These are phyloP conservation scores for Penicillium sp. DNA, from an alignment of 2,329 filamentous ascomycete species.

Conservation along the genomic window DNA sequence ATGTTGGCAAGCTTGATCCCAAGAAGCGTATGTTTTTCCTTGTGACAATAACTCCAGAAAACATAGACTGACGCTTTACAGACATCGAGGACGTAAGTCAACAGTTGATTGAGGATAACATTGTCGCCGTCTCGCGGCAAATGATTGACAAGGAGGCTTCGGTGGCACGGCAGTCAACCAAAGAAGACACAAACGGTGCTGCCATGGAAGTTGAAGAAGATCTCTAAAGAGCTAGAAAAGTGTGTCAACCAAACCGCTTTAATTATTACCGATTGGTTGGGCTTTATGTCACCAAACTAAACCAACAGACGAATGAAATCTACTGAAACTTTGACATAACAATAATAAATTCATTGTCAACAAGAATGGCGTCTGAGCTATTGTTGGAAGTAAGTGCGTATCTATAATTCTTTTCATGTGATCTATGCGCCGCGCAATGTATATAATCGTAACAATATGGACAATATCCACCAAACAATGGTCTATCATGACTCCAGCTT, in stretches of 20 bases:
- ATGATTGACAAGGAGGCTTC: conserved; percentile 99
- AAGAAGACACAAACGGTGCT: conserved; percentile 47
- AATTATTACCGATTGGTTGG: conserved; percentile 13
- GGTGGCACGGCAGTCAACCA: conserved; percentile 64
- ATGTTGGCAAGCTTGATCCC: conserved; percentile 96
- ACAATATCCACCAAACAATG: background rate
- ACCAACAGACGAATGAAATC: conserved; percentile 8
- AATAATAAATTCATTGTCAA: background rate
- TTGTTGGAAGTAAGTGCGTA: background rate
- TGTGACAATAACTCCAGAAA: background rate
- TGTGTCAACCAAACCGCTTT: conserved; percentile 18
- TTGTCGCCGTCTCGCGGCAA: conserved; percentile 94
- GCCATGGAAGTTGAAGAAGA: conserved; percentile 69
- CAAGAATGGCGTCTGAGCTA: background rate
- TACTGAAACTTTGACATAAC: background rate
- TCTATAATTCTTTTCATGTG: background rate
- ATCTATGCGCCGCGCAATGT: conserved; percentile 15
- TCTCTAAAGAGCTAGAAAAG: conserved; percentile 34
- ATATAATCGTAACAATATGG: conserved; percentile 6
- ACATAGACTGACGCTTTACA: conserved; percentile 31
- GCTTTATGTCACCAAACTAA: conserved; percentile 1
- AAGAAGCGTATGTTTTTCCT: conserved; percentile 73
- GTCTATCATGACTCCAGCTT: conserved; percentile 11
- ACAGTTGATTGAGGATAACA: conserved; percentile 98
- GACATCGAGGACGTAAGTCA: conserved; percentile 94